Base-by-base conservation (phyloP, 345 rosid species). In the Lumnitzera racemosa region DNA sequence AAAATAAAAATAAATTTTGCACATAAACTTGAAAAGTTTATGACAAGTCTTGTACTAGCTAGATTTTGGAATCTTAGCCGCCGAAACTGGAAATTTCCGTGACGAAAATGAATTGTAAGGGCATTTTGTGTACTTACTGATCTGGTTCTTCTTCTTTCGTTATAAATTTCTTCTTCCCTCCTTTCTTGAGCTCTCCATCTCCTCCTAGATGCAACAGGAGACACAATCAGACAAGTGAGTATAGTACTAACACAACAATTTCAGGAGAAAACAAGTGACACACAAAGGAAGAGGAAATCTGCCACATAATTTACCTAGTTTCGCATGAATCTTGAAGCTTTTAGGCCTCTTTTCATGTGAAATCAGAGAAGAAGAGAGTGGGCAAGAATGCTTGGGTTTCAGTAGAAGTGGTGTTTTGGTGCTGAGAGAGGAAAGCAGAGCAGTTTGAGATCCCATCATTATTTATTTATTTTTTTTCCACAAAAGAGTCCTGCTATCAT, bases 61-160 rank as follows among this genome's bases (percentile, higher is more conserved):
- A 36, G 43, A 1, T 1, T 1, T 9, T 36, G 1, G 7, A 36
- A 4, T 36, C 43, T 36, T 9, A 7, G 43, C 43, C 43, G 43
- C 43, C 43, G 14, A 36, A 50, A 55, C 15, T 5, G n/a, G 51
- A 36, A 61, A 50, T 14, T 12, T 8, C 24, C 49, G 47, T 14
- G 46, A 53, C 36, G 50, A 53, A 24, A 23, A 53, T 20, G 27
- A 16, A 46, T n/a, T 7, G 5, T 36, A 11, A 16, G 51, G 10
- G 11, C 29, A 10, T 46, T 14, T 6, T 25, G 61, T 13, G 8
- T 23, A 60, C 79, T 81, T 47, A 87, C 96, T 89, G 85, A 64
- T 87, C 75, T 60, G 97, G 99, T 66, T 89, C 96, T 80, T 94
- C 75, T 23, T 94, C 97, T 83, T 65, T 90, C 58, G 96, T 89